Evolutionary conservation across 1,284 basidiomycete genomes (phyloP), one percentile per base, ranked within the genome.

Genomic region (Ustilago nuda): DNA sequence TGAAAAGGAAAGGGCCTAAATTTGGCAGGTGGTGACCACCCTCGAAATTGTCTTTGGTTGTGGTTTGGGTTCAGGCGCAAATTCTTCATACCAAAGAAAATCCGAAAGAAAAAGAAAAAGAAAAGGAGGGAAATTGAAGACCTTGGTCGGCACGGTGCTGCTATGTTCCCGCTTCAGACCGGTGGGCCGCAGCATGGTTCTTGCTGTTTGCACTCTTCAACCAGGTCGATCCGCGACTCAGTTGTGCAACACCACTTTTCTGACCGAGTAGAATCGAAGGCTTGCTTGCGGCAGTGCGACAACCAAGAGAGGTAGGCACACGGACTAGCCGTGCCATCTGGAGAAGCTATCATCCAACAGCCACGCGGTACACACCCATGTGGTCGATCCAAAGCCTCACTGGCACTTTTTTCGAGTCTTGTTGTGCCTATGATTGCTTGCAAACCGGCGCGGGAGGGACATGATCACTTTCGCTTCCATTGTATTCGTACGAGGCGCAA

Each of bases 1-100:
- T 30, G 45, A 48, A 50, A 50, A 32, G 15, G 48, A 15, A 8
- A 45, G 17, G n/a, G 48, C 27, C 48, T 50, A 50, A 27, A 50
- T 50, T 50, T 50, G 48, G 48, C 43, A 45, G 43, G 48, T 50
- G 48, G 48, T 50, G 48, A 50, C 48, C 48, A 50, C 48, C 48
- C 48, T 50, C 48, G 48, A 50, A 50, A 50, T 50, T 50, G 48
- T 50, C 23, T 27, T 27, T 27, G 23, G 23, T 19, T 19, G 19
- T 1, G 23, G 27, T 8, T 12, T 30, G 48, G 12, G 15, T 50
- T n/a, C 6, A 50, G 48, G 48, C 27, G 48, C 15, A 50, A 32
- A 13, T 48, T 27, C 27, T 48, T 48, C 39, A 41, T 48, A 2
- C 2, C 4, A 39, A 9, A 39, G 37, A 39, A 39, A 39, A 39